These are phyloP conservation scores for Vaccinium macrocarpon DNA, from an alignment of 148 eudicot species.

Conservation along the genomic window DNA sequence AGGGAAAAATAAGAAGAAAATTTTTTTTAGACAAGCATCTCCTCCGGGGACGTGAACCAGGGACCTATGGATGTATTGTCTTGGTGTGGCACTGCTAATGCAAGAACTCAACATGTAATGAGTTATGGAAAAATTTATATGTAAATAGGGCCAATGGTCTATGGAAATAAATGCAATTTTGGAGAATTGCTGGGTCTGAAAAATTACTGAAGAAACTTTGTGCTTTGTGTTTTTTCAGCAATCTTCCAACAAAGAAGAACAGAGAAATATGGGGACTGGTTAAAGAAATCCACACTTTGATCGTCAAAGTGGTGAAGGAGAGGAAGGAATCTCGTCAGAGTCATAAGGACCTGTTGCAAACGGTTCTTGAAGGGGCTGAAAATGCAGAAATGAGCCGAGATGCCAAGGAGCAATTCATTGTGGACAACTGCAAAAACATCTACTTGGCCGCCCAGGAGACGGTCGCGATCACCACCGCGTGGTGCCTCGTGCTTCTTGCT, in stretches of 20 bases:
- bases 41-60: no score
- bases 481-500: conserved; percentile 21
- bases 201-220: no score
- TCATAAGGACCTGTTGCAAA: conserved; percentile 15
- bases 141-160: not conserved
- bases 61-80: no score
- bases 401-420: conserved; percentile 10
- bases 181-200: no score
- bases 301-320: conserved; percentile 11
- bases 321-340: conserved; percentile 7
- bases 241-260: conserved; percentile 15
- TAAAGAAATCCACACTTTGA: conserved; percentile 12
- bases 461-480: conserved; percentile 1
- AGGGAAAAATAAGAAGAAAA: no score
- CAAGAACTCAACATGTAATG: no score
- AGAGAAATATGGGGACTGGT: conserved; percentile 13
- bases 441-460: conserved; percentile 22
- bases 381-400: not conserved
- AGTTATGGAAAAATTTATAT: no score
- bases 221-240: not conserved
- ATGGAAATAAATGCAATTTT: not conserved
- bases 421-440: conserved; percentile 22
- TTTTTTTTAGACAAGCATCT: no score
- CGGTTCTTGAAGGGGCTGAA: conserved; percentile 6
- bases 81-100: no score